phyloP scores from a whole-genome alignment of 495 filamentous ascomycete species.

The Penicillium taxi region DNA sequence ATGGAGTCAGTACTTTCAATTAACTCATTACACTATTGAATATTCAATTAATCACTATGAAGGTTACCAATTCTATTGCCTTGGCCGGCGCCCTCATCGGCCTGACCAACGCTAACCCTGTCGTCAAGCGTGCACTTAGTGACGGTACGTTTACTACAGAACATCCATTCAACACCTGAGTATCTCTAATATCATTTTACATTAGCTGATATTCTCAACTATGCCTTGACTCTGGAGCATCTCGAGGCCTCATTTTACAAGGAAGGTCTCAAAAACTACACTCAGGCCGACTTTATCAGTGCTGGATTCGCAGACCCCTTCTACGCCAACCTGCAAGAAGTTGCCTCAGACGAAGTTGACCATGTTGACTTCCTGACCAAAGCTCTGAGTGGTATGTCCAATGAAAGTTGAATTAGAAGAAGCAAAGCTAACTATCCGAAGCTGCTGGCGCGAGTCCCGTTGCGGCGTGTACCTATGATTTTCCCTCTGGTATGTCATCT shows the following conservation, averaged over 20 bases:
- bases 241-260: slow-evolving; percentile 44
- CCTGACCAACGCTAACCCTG: slow-evolving; percentile 9
- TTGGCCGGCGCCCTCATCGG: slow-evolving; percentile 5
- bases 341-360: slow-evolving; percentile 47
- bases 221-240: slow-evolving; percentile 30
- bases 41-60: slow-evolving; percentile 8
- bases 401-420: neutral
- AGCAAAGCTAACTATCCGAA: slow-evolving; percentile 4
- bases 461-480: slow-evolving; percentile 47
- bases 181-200: neutral
- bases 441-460: slow-evolving; percentile 43
- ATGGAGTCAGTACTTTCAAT: too few relatives aligned
- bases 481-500: too few relatives aligned
- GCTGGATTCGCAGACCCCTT: slow-evolving; percentile 44
- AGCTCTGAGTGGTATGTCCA: slow-evolving; percentile 35
- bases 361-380: slow-evolving; percentile 51
- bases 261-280: slow-evolving; percentile 50
- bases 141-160: too few relatives aligned
- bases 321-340: slow-evolving; percentile 44
- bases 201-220: slow-evolving; percentile 30
- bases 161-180: neutral
- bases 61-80: slow-evolving; percentile 6
- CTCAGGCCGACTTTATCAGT: slow-evolving; percentile 39
- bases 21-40: too few relatives aligned
- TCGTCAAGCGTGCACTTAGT: slow-evolving; percentile 10